Evolutionary conservation across 2,329 filamentous ascomycete genomes (phyloP), one percentile per base, ranked within the genome.

Genomic region (Diaporthe australafricana): DNA sequence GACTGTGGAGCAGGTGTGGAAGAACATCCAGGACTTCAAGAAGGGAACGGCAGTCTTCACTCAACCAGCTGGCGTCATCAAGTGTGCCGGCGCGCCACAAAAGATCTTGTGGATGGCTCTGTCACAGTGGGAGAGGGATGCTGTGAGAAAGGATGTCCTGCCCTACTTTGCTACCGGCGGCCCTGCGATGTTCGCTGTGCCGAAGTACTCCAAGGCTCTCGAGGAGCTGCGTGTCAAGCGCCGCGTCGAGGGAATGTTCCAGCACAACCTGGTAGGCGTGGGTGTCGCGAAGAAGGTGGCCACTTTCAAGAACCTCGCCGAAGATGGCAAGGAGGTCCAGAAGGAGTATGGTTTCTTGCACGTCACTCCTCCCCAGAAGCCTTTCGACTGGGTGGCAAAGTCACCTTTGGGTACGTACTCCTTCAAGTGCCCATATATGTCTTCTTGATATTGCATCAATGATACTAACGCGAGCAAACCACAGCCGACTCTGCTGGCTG

Each of bases 61-160:
- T 8, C 81, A 83, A 70, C 81, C 81, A 17, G 79, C 80, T 1
- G 81, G 81, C 14, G 68, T 81, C 69, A 81, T 83, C 75, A 83
- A 83, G 76, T 83, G 81, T 38, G 81, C 81, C 14, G 81, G 81
- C 17, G 81, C 80, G 1, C 81, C 81, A 4, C 81, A 83, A 72
- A 83, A 83, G 77, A 78, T 83, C 71, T 76, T 83, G 75, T 83
- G 81, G 81, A 81, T 83, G 80, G 81, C 80, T 4, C 76, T 82
- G 30, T 81, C 79, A 11, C 79, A 82, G 71, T 83, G 81, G 81
- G 75, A 80, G 70, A 77, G 78, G 20, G 78, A 80, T 22, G 80
- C 79, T 12, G 77, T 81, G 11, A 75, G 79, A 32, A 74, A 77
- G 53, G 73, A 79, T 25, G 79, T 83, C 48, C 73, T 79, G 30